Percentiles rank a stretch among this genome's conserved stretches.
phyloP scores from a whole-genome alignment of 1,284 basidiomycete genomes.

The Ganoderma boninense region DNA sequence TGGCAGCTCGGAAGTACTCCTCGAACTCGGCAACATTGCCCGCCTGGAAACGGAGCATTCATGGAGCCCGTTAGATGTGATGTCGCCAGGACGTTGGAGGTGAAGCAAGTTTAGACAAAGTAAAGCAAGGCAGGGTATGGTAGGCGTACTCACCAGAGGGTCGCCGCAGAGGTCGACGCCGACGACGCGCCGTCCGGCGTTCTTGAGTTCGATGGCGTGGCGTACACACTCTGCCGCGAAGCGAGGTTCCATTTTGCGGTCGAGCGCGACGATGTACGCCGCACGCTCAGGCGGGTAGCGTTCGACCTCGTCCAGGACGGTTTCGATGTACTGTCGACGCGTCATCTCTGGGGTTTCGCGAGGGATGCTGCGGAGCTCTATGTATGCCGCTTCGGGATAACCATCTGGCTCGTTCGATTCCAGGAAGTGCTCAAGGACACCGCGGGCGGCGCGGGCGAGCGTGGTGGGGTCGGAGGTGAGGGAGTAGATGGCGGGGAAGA shows the following conservation, averaged over 20 bases:
- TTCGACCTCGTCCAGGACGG: conserved; percentile 74
- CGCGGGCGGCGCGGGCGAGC: conserved; percentile 62
- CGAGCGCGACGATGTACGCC: conserved; percentile 76
- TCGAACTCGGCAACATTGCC: conserved; percentile 65
- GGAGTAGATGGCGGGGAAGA: conserved; percentile 82
- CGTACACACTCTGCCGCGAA: conserved; percentile 64
- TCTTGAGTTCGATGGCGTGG: conserved; percentile 63
- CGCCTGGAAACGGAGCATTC: conserved; percentile 42
- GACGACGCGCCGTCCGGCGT: conserved; percentile 69
- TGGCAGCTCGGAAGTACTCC: conserved; percentile 62
- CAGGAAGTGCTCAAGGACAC: conserved; percentile 72
- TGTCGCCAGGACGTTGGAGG: background rate
- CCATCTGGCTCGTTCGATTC: conserved; percentile 38
- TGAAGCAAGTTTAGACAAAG: background rate
- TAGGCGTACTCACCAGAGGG: conserved; percentile 53
- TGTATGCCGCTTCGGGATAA: conserved; percentile 65
- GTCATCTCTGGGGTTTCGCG: conserved; percentile 63
- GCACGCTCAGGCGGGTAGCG: conserved; percentile 57
- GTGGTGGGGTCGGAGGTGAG: conserved; percentile 67
- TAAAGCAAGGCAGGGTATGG: background rate
- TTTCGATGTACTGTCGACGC: conserved; percentile 63
- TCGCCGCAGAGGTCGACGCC: conserved; percentile 86
- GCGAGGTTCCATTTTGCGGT: conserved; percentile 65
- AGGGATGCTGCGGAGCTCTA: conserved; percentile 81
- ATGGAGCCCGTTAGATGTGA: background rate